Conservation (phyloP, 78 protist genomes). For the Paratrimastix pyriformis region DNA sequence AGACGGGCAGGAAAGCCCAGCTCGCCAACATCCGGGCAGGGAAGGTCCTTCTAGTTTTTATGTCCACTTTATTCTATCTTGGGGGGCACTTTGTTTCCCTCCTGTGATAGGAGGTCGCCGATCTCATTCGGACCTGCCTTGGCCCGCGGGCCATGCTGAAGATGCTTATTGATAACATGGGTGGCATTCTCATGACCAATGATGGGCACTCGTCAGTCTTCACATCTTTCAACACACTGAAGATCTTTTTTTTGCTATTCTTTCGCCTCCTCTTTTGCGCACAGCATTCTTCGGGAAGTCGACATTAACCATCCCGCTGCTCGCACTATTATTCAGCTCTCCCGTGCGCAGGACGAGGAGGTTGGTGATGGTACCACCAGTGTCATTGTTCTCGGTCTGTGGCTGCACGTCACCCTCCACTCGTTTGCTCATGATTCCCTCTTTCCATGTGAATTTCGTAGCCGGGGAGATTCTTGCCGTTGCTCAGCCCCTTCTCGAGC, state of each 20-base stretch:
- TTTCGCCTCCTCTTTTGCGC: too few species aligned
- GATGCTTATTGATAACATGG: conserved; percentile 96
- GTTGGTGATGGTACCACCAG: conserved; percentile 99
- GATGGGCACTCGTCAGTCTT: conserved; percentile 99
- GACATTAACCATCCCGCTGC: conserved; percentile 98
- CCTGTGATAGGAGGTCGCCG: conserved; percentile 84
- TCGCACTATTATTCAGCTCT: conserved; percentile 80
- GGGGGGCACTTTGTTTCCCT: too few species aligned
- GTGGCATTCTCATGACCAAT: conserved; percentile 83
- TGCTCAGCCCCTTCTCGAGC: conserved; percentile 75
- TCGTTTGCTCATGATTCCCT: not conserved
- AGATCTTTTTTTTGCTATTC: too few species aligned
- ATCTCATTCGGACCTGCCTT: conserved; percentile 81
- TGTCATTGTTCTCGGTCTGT: conserved; percentile 72
- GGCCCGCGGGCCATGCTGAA: conserved; percentile 97
- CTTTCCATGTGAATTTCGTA: not conserved
- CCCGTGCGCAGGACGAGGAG: conserved; percentile 91
- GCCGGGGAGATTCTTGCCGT: conserved; percentile 75
- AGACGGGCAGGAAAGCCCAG: too few species aligned
- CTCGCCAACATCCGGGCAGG: too few species aligned
- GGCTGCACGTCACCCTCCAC: not conserved
- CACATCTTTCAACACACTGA: too few species aligned
- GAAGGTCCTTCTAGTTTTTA: too few species aligned
- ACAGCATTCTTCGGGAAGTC: conserved; percentile 90
- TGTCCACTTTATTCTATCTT: too few species aligned